Evolutionary conservation across 2,329 filamentous ascomycete genomes (phyloP), one percentile per base, ranked within the genome.

Genomic region (Colletotrichum scovillei): DNA sequence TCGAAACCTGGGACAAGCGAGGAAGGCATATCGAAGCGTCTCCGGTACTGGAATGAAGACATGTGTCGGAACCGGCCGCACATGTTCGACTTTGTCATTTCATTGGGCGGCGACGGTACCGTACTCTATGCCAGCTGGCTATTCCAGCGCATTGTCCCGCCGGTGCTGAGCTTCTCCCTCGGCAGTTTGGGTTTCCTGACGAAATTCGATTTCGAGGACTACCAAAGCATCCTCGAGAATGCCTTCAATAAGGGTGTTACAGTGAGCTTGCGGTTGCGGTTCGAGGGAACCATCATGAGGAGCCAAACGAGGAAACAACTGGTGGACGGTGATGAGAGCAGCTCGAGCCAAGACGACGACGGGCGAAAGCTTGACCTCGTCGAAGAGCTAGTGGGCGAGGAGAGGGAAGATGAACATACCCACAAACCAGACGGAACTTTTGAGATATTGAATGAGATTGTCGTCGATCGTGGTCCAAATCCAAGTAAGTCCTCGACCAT

Each of bases 71-170:
- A 91, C 53, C 89, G 92, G 72, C 96, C 96, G 4, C 95, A 98
- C 78, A 93, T 91, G 0, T 98, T 98, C 80, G 97, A 99, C 82
- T 97, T 99, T 79, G 92, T 97, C 64, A 91, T 99, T 59, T 97
- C 96, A 0, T 89, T 98, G 3, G 95, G 95, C 62, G 97, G 97
- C 14, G 97, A 99, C 80, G 97, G 97, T n/a, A 99, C 97, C 0
- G 96, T 99, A 7, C 86, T 99, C 12, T 98, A 98, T 80, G 94
- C 96, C 4, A 97, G 95, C 79, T 98, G 96, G 95, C 87, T 99
- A 1, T 99, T 99, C 81, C 97, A 99, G 84, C 91, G 94, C 55
- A 93, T 98, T 59, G 96, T 98, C 0, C 97, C 97, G 6, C 97
- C 97, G 0, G 95, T 98, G 0, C 86, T 99, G 74, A 96, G 95